Conservation (phyloP, 257 asterid species). For the Solanum phureja region DNA sequence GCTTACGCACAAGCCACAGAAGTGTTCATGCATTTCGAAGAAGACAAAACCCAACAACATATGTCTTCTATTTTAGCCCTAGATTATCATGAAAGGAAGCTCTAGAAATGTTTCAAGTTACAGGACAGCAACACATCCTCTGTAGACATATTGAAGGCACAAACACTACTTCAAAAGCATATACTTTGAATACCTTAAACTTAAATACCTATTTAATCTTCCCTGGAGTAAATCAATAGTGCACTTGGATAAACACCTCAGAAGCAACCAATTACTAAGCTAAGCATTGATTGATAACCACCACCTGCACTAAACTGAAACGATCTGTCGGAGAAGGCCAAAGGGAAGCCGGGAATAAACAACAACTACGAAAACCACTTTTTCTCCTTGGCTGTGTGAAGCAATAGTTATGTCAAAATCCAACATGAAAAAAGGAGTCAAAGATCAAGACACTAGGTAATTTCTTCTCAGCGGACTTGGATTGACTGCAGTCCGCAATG, state of each 20-base stretch:
- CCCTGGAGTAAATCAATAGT: neutral
- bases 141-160: neutral
- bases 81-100: neutral
- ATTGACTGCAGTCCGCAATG: neutral
- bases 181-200: neutral
- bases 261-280: neutral
- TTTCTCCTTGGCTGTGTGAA: neutral
- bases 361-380: neutral
- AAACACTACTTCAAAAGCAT: neutral
- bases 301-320: neutral
- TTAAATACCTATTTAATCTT: neutral
- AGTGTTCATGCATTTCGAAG: neutral
- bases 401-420: neutral
- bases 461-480: neutral
- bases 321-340: neutral
- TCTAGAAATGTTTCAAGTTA: neutral
- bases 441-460: neutral
- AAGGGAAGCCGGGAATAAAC: neutral
- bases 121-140: neutral
- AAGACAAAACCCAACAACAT: neutral
- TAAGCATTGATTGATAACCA: neutral
- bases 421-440: neutral
- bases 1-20: neutral
- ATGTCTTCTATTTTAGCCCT: neutral
- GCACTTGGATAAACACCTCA: neutral